Evolutionary conservation across 2,329 filamentous ascomycete genomes (phyloP).

Genomic region (Orbilia javanica): DNA sequence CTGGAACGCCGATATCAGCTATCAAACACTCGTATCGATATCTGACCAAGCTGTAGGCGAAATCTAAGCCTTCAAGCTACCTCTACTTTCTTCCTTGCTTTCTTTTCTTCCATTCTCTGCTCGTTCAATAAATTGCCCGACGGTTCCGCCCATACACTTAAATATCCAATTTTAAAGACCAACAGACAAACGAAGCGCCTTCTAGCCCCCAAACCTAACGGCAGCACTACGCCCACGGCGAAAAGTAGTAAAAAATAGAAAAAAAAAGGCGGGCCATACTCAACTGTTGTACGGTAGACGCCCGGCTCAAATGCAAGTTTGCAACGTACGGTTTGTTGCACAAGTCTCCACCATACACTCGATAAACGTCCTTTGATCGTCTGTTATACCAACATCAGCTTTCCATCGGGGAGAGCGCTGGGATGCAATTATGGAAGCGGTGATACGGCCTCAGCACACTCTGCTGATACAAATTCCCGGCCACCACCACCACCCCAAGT

Average conservation of each 20-base stretch:
- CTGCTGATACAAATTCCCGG: conserved; percentile 26
- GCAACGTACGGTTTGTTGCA: background rate
- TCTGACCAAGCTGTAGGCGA: conserved; percentile 29
- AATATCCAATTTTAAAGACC: conserved; percentile 16
- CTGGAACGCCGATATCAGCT: conserved; percentile 23
- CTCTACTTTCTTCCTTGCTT: background rate
- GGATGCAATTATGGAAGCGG: conserved; percentile 38
- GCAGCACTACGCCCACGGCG: background rate
- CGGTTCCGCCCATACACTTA: background rate
- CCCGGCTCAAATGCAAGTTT: conserved; percentile 15
- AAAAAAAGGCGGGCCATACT: background rate
- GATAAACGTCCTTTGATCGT: background rate
- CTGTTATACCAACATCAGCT: conserved; percentile 7
- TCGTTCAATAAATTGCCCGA: conserved; percentile 26
- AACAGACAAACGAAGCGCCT: conserved; percentile 5
- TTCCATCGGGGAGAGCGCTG: background rate
- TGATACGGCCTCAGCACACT: conserved; percentile 35
- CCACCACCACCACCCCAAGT: conserved; percentile 6
- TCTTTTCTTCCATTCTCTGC: conserved; percentile 4
- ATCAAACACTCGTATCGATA: conserved; percentile 42
- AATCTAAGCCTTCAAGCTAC: conserved; percentile 22
- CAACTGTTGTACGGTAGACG: conserved; percentile 21
- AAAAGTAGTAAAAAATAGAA: background rate
- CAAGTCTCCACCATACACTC: background rate
- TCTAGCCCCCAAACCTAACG: conserved; percentile 3